phyloP scores from a whole-genome alignment of 2,329 filamentous ascomycete genomes.

The Phaeophleospora eucalypticola region DNA sequence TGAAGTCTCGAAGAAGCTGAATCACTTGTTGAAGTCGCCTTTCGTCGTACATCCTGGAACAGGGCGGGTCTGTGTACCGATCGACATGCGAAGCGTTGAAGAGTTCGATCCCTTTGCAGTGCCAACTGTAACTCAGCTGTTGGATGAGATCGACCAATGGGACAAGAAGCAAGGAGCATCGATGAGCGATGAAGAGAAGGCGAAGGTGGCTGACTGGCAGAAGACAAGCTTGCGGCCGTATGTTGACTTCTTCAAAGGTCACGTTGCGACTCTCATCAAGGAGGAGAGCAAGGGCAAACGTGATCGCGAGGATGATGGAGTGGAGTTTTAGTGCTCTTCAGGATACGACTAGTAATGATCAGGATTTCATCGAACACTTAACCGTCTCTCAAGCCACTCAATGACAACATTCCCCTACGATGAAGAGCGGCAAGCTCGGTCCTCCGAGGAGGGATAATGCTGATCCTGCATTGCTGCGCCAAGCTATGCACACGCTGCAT shows the following conservation, averaged over 20 bases:
- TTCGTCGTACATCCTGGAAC: conserved; percentile 96
- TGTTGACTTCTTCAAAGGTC: conserved; percentile 80
- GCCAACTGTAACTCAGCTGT: conserved; percentile 79
- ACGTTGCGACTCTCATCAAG: conserved; percentile 73
- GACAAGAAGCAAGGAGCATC: conserved; percentile 47
- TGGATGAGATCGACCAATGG: conserved; percentile 85
- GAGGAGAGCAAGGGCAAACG: conserved; percentile 57
- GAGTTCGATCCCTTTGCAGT: conserved; percentile 82
- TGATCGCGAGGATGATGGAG: conserved; percentile 58
- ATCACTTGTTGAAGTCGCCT: conserved; percentile 94
- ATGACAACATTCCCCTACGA: no score
- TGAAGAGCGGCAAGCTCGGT: no score
- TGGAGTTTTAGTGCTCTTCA: conserved; percentile 58
- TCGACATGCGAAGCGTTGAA: conserved; percentile 69
- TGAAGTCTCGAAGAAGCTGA: conserved; percentile 94
- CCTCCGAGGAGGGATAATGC: no score
- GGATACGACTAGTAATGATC: no score
- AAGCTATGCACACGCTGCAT: no score
- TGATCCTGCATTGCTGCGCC: no score
- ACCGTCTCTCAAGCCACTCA: neutral
- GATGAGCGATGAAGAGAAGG: conserved; percentile 41
- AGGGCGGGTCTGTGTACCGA: conserved; percentile 90
- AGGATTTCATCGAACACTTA: neutral
- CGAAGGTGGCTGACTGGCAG: conserved; percentile 77
- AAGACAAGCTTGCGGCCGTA: conserved; percentile 95